Evolutionary conservation across 805 yeast species (phyloP), one percentile per base, ranked within the genome.

Genomic region (Pichia kluyveri): DNA sequence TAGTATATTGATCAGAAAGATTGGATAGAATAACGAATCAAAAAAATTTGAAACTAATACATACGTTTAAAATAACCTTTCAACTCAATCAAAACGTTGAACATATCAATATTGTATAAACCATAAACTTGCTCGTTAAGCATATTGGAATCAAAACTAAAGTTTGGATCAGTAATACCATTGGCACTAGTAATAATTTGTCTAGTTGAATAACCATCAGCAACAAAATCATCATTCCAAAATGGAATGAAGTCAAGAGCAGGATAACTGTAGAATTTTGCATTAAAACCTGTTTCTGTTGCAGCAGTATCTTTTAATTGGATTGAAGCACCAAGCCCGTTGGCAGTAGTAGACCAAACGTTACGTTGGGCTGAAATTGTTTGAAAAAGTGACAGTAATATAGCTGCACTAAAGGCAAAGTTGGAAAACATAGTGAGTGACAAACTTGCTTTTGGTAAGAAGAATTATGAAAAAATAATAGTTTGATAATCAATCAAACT

Each of bases 21-120:
- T 14, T 34, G 15, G 14, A 11, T 19, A 26, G 8, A n/a, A n/a
- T n/a, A n/a, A n/a, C n/a, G n/a, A n/a, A n/a, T n/a, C n/a, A n/a
- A n/a, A n/a, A n/a, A n/a, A n/a, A n/a, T n/a, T n/a, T n/a, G n/a
- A 38, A 10, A 10, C 11, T n/a, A 28, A 32, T 34, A 50, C 53
- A 11, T 48, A 50, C 53, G 45, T 15, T 26, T 12, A 42, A 46
- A 57, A 19, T 51, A 53, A 45, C 53, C 54, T 30, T 44, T 43
- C 4, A 45, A 32, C 38, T 47, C 56, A n/a, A 48, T 40, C 7
- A 49, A 23, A 17, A 45, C 44, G 28, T 46, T 38, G 4, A 11
- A 4, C 45, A 46, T 36, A 15, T 48, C 26, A 19, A 46, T 30
- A 40, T 46, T 46, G 26, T 42, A 38, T 18, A 46, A 19, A 38